Base-by-base conservation (phyloP, 495 filamentous ascomycete species). In the Penicillium salamii region DNA sequence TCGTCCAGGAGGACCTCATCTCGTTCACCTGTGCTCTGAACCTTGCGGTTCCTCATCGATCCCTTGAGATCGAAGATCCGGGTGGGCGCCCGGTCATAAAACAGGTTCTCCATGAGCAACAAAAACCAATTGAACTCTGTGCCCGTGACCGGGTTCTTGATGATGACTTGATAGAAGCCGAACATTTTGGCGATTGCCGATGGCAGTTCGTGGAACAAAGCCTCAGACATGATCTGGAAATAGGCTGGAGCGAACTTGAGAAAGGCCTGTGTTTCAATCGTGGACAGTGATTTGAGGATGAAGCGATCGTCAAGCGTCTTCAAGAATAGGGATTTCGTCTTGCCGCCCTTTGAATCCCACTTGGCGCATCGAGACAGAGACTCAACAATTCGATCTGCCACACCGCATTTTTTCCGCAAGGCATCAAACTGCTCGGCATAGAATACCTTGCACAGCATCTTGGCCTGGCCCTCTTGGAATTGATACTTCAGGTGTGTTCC, bases 111-210 rank as follows among this genome's bases (percentile, higher is more conserved):
- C 91, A 97, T 99, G 20, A 97, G 79, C 31, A 97, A 72, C 20
- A 99, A 78, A 61, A 89, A 95, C 71, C 90, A 93, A 61, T 95
- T 95, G 69, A 97, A 93, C 63, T 99, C 93, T 1, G 85, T 85
- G 49, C 90, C 90, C 1, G 92, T 97, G 5, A 82, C 78, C 0
- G 92, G 88, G 58, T 97, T 97, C 69, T 93, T 95, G 71, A 99
- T 97, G 55, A 87, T 83, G 51, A 99, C 85, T 57, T 97, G 92
- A 67, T 95, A 99, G 70, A 99, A 96, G 2, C 93, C 93, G 38
- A 97, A 82, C 95, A 99, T 97, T 72, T 99, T 99, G 9, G 93
- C 93, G 57, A 99, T 97, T 13, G 95, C 95, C 8, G 91, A 93
- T 2, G 93, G 93, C 5, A 99, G 77, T 56, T 97, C 93, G 55